Evolutionary conservation across 140 eudicot genomes (phyloP), one percentile per base, ranked within the genome.

Genomic region (Stevia rebaudiana): DNA sequence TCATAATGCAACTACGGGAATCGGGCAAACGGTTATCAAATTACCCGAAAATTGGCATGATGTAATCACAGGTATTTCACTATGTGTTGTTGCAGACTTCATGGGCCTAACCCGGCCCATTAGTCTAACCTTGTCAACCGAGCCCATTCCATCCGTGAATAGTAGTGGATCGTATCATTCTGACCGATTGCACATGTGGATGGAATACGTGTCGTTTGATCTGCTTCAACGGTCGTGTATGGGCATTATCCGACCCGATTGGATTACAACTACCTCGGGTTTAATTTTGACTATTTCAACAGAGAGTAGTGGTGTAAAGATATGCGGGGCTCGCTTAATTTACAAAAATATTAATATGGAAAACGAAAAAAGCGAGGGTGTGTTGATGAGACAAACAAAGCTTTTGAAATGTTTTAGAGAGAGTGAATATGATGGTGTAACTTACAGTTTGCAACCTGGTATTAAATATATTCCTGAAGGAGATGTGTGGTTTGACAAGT

Each of bases 51-150:
- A 64, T 64, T 64, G 70, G 70, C 31, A 31, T 31, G 11, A 48
- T 64, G 58, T 47, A 30, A 28, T 64, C 33, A 16, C 33, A 15
- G 58, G 70, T 44, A 47, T 64, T 64, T 64, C 70, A 47, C 11
- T 64, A 17, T 63, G 70, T 17, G 58, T 47, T 25, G 70, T 64
- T 46, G 70, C 70, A 16, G 70, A 64, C 58, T 47, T 47, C 46
- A 46, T 64, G 70, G 70, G 70, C 43, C 28, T 64, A 46, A 64
- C 70, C 3, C 46, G 59, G 46, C 70, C 59, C 47, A 15, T 64
- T 19, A 64, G 58, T 25, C 47, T 64, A 37, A 64, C 70, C 22
- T 64, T 64, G 46, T 64, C 70, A 47, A 64, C 70, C 9, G 23
- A 64, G 58, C 58, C 13, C 58, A 43, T 64, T 64, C 25, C 46